Conservation (phyloP, 345 rosid species). For the Brassica cretica region DNA sequence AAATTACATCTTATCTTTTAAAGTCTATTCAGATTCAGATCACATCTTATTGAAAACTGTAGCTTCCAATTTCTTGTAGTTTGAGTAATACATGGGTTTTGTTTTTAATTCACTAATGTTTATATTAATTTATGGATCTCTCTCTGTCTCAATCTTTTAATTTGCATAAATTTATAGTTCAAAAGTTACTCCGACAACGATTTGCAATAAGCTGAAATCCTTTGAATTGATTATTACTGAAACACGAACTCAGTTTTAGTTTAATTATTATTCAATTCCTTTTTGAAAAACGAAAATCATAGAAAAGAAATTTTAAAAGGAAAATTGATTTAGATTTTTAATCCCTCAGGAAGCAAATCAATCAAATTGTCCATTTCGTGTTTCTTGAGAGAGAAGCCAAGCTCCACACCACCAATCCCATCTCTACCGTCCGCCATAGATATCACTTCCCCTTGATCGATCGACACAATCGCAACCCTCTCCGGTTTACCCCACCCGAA, state of each 20-base stretch:
- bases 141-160: no score
- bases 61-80: no score
- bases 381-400: slow-evolving; percentile 34
- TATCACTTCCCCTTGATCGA: slow-evolving; percentile 8
- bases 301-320: background rate
- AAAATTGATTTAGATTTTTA: background rate
- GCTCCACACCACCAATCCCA: slow-evolving; percentile 38
- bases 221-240: background rate
- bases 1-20: background rate
- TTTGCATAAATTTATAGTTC: no score
- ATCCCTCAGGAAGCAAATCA: slow-evolving; percentile 5
- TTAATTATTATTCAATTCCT: background rate
- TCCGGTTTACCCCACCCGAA: slow-evolving; percentile 39
- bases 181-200: background rate
- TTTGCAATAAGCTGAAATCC: background rate
- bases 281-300: background rate
- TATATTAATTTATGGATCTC: no score
- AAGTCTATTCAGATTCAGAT: background rate
- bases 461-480: slow-evolving; percentile 17
- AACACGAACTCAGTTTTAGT: background rate
- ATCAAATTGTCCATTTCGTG: slow-evolving; percentile 25
- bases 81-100: no score
- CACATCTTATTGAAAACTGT: no score
- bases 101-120: no score
- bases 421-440: slow-evolving; percentile 35